Base-by-base conservation (phyloP, 2,329 filamentous ascomycete genomes). In the Dactylellina cionopaga region DNA sequence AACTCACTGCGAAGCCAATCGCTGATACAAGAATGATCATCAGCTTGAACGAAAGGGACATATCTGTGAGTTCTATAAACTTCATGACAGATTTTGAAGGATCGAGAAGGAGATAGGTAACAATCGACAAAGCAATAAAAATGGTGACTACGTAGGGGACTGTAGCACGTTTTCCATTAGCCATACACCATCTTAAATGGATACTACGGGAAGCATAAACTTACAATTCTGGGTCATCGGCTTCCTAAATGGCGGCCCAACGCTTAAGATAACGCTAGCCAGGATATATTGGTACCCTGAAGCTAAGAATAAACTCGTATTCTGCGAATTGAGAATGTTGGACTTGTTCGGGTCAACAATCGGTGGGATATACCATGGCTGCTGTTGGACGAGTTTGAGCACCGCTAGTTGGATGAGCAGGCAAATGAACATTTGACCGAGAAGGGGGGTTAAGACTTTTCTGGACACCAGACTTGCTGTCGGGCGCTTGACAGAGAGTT, bases 251-350 rank as follows among this genome's bases (percentile, higher is more conserved):
- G 95, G 95, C 31, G 87, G 88, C 0, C 95, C 96, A n/a, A 95
- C 92, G 76, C 90, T 96, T 27, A 99, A 84, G 0, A 98, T 90
- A 37, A 98, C 85, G 2, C 92, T 95, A 0, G 92, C 91, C 19
- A 97, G 84, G 35, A 96, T 96, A 80, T 99, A 99, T 79, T 98
- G 93, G 78, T 93, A 98, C 80, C 92, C 97, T 1, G 91, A 96
- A 3, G 93, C 84, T 27, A 98, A 82, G 82, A 99, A 99, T 0
- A 99, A 83, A 0, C 90, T 88, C 0, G 94, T 96, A 78, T 99
- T 98, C 77, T 98, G 91, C 7, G 92, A 96, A 80, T 98, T 98
- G 77, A 90, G 85, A 58, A 93, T 90, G 78, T 95, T 96, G 22
- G 90, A 90, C 78, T 95, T 90, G 27, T 96, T 86, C 24, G 86